Evolutionary conservation across 164 flowering plant genomes (phyloP), one percentile per base, ranked within the genome.

Genomic region (Liriodendron chinense): DNA sequence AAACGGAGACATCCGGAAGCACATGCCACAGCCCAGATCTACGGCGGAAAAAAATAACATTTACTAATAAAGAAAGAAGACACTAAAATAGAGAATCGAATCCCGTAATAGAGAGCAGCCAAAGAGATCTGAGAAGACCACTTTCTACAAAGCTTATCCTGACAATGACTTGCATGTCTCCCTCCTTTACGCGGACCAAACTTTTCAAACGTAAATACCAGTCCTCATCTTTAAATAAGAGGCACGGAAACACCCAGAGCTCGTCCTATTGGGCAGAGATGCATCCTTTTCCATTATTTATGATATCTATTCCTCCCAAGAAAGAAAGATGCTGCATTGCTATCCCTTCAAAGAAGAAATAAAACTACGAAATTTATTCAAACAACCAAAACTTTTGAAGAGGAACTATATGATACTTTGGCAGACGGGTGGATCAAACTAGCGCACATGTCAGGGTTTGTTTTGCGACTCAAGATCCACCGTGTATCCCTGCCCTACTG

Each of bases 141-240:
- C 47, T 70, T 65, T 50, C 0, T 1, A 43, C 14, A 78, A 74
- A 64, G 70, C 5, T 26, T 48, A 50, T n/a, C 64, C 65, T 18
- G 76, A 72, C 77, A 78, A 68, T 28, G 76, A 70, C 77, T 47
- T 62, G 24, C 25, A 43, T 22, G 48, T 12, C 16, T 68, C 79
- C 71, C 8, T 53, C 21, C 67, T 23, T 62, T 2, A 18, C 70
- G 61, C 53, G 18, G 59, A 12, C 59, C 59, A 53, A 53, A 53
- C 59, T 53, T 53, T 53, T 53, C 59, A 53, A 53, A 16, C 9
- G 59, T 16, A 10, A 10, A 53, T 16, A 53, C 2, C 16, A 16
- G 59, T 24, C 21, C 26, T 34, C 62, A 18, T 2, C 43, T 24
- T 62, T 74, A 62, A 74, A 53, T 64, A 69, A 26, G 63, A 66